Conservation (phyloP, 2,329 filamentous ascomycete species). For the Aspergillus intermedius region DNA sequence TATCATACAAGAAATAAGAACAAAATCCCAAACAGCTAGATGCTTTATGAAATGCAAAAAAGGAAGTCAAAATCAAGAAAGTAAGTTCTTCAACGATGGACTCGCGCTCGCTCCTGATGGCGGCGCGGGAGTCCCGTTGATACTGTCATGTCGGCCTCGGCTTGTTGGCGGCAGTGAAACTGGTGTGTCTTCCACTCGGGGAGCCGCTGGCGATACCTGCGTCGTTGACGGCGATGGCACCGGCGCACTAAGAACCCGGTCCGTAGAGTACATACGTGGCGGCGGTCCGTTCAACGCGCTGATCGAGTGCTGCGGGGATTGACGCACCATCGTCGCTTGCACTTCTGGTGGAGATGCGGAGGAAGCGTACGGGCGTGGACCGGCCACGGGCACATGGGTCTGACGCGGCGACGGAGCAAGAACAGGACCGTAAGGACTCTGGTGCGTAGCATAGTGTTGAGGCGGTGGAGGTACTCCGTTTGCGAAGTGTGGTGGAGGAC, state of each 20-base stretch:
- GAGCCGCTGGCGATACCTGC: conserved; percentile 24
- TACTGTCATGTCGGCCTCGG: conserved; percentile 20
- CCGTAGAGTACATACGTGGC: conserved; percentile 31
- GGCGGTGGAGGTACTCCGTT: conserved; percentile 29
- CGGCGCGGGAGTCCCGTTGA: conserved; percentile 19
- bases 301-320: conserved; percentile 33
- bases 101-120: conserved; percentile 64
- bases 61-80: conserved; percentile 46
- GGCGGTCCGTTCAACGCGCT: conserved; percentile 30
- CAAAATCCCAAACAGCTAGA: not conserved
- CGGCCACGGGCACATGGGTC: conserved; percentile 20
- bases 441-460: conserved; percentile 31
- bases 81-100: conserved; percentile 66
- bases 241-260: conserved; percentile 28
- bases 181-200: conserved; percentile 23
- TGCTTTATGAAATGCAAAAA: conserved; percentile 7
- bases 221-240: conserved; percentile 31
- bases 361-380: conserved; percentile 28
- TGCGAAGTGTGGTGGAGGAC: conserved; percentile 24
- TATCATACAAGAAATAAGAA: conserved; percentile 1
- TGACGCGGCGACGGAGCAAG: conserved; percentile 28
- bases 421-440: conserved; percentile 33
- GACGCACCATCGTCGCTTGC: conserved; percentile 30
- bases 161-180: conserved; percentile 18
- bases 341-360: conserved; percentile 33